Evolutionary conservation across 2,329 filamentous ascomycete genomes (phyloP).

Genomic region (Davidsoniella eucalypti): DNA sequence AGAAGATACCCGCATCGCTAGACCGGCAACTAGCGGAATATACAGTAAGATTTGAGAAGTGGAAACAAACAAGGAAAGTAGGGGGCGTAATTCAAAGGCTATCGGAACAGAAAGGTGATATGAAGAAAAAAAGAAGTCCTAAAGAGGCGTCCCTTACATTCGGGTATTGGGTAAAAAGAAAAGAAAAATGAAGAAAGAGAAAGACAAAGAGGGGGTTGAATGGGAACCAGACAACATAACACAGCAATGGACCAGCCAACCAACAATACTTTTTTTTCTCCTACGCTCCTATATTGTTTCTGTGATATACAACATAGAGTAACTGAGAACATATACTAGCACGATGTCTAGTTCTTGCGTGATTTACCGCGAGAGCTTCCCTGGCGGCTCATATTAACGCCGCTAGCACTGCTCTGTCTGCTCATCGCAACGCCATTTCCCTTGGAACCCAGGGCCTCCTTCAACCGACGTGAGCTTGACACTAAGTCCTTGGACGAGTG

Average conservation of each 20-base stretch:
- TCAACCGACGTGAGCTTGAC: conserved; percentile 35
- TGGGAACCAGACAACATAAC: not conserved
- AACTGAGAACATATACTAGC: not conserved
- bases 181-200: too few species aligned
- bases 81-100: too few species aligned
- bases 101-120: too few species aligned
- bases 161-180: too few species aligned
- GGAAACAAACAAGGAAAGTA: not conserved
- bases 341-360: conserved; percentile 19
- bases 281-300: not conserved
- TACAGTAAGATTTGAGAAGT: not conserved
- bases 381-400: conserved; percentile 39
- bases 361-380: conserved; percentile 33
- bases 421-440: conserved; percentile 31
- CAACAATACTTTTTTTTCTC: not conserved
- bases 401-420: conserved; percentile 37
- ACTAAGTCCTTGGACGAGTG: conserved; percentile 33
- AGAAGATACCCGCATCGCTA: too few species aligned
- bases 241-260: not conserved
- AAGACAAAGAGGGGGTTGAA: too few species aligned
- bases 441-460: conserved; percentile 29
- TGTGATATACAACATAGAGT: not conserved
- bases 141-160: too few species aligned
- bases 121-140: too few species aligned
- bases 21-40: not conserved